phyloP scores from a whole-genome alignment of 177 flowering plant species.

The Vitis hybrid region DNA sequence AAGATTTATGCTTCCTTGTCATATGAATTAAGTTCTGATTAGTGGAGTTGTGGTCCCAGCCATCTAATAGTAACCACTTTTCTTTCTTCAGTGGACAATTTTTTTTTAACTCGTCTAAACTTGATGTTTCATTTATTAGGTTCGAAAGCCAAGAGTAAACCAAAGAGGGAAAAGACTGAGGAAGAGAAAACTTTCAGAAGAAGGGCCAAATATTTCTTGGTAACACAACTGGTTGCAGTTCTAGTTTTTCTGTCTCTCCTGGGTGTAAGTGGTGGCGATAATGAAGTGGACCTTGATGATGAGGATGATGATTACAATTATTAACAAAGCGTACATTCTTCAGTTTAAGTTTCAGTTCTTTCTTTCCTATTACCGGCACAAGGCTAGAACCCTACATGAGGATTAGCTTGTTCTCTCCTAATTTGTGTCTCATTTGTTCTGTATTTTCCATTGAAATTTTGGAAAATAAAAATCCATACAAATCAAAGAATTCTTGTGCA shows the following conservation, averaged over 20 bases:
- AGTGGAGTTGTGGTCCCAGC: too few species aligned
- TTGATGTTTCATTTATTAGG: slow-evolving; percentile 31
- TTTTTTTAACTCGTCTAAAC: neutral
- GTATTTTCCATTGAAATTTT: neutral
- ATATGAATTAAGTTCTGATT: too few species aligned
- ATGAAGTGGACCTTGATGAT: slow-evolving; percentile 61
- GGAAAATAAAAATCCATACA: neutral
- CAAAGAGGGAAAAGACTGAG: slow-evolving; percentile 74
- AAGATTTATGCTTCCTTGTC: too few species aligned
- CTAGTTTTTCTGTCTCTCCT: slow-evolving; percentile 70
- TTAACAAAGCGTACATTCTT: slow-evolving; percentile 13
- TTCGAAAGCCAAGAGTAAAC: slow-evolving; percentile 72
- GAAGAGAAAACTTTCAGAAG: slow-evolving; percentile 83
- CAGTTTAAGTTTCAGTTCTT: neutral
- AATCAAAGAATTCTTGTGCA: neutral
- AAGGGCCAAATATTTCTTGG: slow-evolving; percentile 80
- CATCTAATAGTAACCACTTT: too few species aligned
- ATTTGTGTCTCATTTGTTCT: neutral
- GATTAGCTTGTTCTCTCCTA: neutral
- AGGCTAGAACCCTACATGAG: too few species aligned
- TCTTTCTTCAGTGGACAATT: neutral
- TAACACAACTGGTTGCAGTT: slow-evolving; percentile 64
- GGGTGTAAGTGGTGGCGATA: slow-evolving; percentile 52
- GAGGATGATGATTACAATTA: slow-evolving; percentile 43
- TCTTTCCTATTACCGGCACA: neutral